Percentiles rank a stretch among this genome's conserved stretches.
Conservation (phyloP, 1,284 basidiomycete species). For the Cutaneotrichosporon spelunceum region DNA sequence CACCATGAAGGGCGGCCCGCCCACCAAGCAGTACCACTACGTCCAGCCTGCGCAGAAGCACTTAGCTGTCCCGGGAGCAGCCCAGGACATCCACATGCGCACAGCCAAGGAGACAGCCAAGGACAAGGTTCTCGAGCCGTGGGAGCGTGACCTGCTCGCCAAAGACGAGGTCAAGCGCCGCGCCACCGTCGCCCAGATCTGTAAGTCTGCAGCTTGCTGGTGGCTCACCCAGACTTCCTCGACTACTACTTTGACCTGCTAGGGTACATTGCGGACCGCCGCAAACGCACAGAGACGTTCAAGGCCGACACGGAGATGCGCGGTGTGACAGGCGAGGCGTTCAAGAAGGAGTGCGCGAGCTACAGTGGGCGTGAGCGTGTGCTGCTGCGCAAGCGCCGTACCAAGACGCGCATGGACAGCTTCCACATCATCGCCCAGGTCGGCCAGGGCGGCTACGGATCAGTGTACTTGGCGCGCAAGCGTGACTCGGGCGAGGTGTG, state of each 20-base stretch:
- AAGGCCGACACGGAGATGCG: conserved; percentile 75
- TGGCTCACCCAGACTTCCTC: conserved; percentile 67
- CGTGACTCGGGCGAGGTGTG: conserved; percentile 89
- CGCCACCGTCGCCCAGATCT: conserved; percentile 91
- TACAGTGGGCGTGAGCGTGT: conserved; percentile 90
- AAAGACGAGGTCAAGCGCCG: conserved; percentile 84
- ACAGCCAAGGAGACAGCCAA: conserved; percentile 40
- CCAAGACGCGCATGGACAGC: conserved; percentile 81
- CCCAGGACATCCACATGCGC: conserved; percentile 45
- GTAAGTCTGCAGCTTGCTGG: conserved; percentile 53
- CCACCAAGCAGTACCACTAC: conserved; percentile 21
- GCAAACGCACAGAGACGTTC: conserved; percentile 74
- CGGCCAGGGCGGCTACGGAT: conserved; percentile 94
- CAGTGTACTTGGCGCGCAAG: conserved; percentile 88
- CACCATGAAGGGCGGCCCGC: conserved; percentile 43
- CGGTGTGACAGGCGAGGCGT: conserved; percentile 60
- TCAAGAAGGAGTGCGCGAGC: conserved; percentile 76
- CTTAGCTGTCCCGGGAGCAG: conserved; percentile 13
- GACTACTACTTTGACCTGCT: conserved; percentile 86
- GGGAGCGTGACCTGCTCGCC: conserved; percentile 79
- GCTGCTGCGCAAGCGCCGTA: conserved; percentile 76
- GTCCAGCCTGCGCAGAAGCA: conserved; percentile 19
- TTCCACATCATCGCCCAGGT: conserved; percentile 95
- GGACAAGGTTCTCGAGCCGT: conserved; percentile 58
- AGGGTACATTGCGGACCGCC: conserved; percentile 78